phyloP scores from a whole-genome alignment of 768 basidiomycete genomes.

The Collybia sordida region DNA sequence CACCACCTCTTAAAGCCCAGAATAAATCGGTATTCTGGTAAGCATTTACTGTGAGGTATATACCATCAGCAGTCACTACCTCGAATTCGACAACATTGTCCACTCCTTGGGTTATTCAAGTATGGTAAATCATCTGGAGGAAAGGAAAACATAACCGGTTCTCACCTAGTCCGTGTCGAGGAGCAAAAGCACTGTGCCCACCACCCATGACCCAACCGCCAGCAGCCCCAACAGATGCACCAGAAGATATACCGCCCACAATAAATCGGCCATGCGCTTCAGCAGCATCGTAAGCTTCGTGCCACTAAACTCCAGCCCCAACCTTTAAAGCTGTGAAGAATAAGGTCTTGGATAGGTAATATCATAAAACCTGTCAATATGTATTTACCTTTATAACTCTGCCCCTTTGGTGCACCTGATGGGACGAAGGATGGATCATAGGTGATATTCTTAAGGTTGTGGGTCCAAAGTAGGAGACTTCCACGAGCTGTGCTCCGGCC shows the following conservation, averaged over 20 bases:
- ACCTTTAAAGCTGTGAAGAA: slow-evolving; percentile 24
- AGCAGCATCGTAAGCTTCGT: slow-evolving; percentile 38
- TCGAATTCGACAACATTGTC: slow-evolving; percentile 38
- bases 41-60: slow-evolving; percentile 32
- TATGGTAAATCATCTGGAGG: slow-evolving; percentile 39
- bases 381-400: slow-evolving; percentile 16
- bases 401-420: slow-evolving; percentile 24
- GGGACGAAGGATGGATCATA: slow-evolving; percentile 29
- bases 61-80: slow-evolving; percentile 37
- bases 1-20: slow-evolving; percentile 45
- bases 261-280: slow-evolving; percentile 36
- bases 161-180: slow-evolving; percentile 41
- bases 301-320: slow-evolving; percentile 47
- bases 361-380: not conserved
- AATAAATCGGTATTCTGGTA: slow-evolving; percentile 41
- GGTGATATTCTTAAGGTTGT: slow-evolving; percentile 31
- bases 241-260: slow-evolving; percentile 39
- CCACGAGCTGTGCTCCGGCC: slow-evolving; percentile 42
- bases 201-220: slow-evolving; percentile 51
- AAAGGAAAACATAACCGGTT: slow-evolving; percentile 30
- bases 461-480: slow-evolving; percentile 40
- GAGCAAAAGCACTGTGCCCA: slow-evolving; percentile 40
- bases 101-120: not conserved
- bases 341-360: not conserved
- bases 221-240: slow-evolving; percentile 43